phyloP scores from a whole-genome alignment of 2,329 filamentous ascomycete genomes.

The Talaromyces sp. region DNA sequence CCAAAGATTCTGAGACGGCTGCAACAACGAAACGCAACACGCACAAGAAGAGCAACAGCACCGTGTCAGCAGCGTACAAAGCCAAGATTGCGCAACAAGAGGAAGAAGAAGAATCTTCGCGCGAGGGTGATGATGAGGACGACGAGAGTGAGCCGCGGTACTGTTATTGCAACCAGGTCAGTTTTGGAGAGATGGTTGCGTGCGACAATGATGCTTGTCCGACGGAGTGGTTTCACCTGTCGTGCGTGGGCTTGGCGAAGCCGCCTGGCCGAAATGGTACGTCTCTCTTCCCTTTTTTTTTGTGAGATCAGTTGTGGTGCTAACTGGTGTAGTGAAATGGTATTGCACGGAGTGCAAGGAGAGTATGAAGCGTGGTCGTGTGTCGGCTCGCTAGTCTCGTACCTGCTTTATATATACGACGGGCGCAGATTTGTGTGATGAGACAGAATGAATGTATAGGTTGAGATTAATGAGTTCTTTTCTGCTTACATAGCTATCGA shows the following conservation, averaged over 20 bases:
- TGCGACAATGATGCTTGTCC: conserved; percentile 72
- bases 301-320: background rate
- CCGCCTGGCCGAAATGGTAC: conserved; percentile 73
- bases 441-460: background rate
- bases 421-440: background rate
- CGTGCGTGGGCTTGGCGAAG: conserved; percentile 74
- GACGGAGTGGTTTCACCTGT: conserved; percentile 79
- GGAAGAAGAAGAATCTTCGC: conserved; percentile 44
- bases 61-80: conserved; percentile 24
- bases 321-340: conserved; percentile 64
- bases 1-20: background rate
- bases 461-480: background rate
- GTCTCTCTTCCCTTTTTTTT: conserved; percentile 32
- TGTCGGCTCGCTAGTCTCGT: background rate
- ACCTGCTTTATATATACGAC: background rate
- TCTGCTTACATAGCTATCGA: background rate
- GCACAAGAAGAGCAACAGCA: conserved; percentile 31
- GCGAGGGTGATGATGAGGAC: conserved; percentile 58
- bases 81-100: conserved; percentile 34
- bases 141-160: conserved; percentile 71
- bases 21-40: conserved; percentile 32
- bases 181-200: conserved; percentile 81
- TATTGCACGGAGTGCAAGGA: conserved; percentile 78
- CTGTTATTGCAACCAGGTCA: conserved; percentile 76
- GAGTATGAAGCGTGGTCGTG: conserved; percentile 54